phyloP scores from a whole-genome alignment of 495 filamentous ascomycete species.

The Pseudomonodictys pantanalensis region DNA sequence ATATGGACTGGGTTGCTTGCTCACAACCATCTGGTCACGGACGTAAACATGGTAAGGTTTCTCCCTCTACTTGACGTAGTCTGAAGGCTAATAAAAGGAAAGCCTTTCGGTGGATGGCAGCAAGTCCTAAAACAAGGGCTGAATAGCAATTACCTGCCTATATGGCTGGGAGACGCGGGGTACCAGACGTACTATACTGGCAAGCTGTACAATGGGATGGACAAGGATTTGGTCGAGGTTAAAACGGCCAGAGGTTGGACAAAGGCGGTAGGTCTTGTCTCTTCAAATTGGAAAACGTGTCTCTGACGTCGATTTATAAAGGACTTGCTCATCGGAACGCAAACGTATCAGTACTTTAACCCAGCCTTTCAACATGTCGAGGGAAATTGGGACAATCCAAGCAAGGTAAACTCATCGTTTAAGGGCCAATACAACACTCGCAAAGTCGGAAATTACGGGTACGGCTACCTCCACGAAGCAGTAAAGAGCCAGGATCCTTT shows the following conservation, averaged over 20 bases:
- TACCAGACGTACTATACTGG: slow-evolving; percentile 10
- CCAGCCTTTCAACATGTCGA: slow-evolving; percentile 9
- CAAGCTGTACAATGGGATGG: slow-evolving; percentile 10
- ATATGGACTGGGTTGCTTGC: slow-evolving; percentile 40
- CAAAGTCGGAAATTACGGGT: background rate
- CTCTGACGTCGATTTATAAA: background rate
- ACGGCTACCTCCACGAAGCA: slow-evolving; percentile 1
- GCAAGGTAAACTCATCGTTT: background rate
- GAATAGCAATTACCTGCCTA: slow-evolving; percentile 3
- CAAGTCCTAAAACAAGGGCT: background rate
- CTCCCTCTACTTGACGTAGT: background rate
- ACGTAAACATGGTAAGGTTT: background rate
- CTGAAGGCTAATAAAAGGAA: too few relatives aligned
- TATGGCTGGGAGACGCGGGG: background rate
- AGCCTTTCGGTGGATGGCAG: slow-evolving; percentile 2
- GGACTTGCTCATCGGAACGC: background rate
- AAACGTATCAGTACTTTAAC: slow-evolving; percentile 6
- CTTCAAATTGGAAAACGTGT: background rate
- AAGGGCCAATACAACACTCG: background rate
- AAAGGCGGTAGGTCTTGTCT: background rate
- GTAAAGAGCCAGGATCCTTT: slow-evolving; percentile 3
- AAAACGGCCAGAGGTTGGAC: slow-evolving; percentile 2
- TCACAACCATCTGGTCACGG: slow-evolving; percentile 2
- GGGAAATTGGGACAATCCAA: slow-evolving; percentile 4
- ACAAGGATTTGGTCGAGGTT: background rate